Evolutionary conservation across 208 protist species (phyloP).

Genomic region (Naegleria gruberi): DNA sequence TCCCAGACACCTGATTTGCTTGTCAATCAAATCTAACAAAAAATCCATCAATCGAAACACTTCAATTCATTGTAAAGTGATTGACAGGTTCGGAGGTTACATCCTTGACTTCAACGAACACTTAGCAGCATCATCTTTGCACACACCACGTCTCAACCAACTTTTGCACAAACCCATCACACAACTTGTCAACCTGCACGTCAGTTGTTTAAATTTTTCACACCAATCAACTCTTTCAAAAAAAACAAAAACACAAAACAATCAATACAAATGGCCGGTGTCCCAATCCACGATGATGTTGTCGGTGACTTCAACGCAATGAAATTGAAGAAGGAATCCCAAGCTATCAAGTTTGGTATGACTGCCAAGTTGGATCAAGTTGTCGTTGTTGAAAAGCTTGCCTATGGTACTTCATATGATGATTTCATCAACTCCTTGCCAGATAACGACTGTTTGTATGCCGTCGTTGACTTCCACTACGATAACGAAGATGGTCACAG

Average conservation of each 20-base stretch:
- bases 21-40: no score
- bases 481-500: constrained; percentile 38
- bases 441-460: constrained; percentile 51
- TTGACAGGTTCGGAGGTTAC: no score
- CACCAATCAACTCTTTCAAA: no score
- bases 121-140: no score
- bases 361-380: constrained; percentile 37
- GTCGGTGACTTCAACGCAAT: not conserved
- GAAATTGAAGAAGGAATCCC: not conserved
- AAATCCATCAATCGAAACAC: no score
- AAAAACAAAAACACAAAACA: not conserved
- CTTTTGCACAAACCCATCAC: no score
- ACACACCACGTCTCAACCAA: no score
- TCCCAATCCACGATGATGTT: not conserved
- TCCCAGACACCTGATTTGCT: no score
- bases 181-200: no score
- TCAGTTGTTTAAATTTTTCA: no score
- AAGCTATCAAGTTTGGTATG: not conserved
- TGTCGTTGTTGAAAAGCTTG: constrained; percentile 35
- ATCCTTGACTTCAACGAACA: no score
- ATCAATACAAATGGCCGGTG: not conserved
- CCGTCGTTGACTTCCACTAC: constrained; percentile 53
- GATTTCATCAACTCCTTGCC: constrained; percentile 48
- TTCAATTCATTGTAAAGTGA: no score
- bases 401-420: constrained; percentile 35